Evolutionary conservation across 2,329 filamentous ascomycete species (phyloP), one percentile per base, ranked within the genome.

Genomic region (Ceratocystis smalleyi): DNA sequence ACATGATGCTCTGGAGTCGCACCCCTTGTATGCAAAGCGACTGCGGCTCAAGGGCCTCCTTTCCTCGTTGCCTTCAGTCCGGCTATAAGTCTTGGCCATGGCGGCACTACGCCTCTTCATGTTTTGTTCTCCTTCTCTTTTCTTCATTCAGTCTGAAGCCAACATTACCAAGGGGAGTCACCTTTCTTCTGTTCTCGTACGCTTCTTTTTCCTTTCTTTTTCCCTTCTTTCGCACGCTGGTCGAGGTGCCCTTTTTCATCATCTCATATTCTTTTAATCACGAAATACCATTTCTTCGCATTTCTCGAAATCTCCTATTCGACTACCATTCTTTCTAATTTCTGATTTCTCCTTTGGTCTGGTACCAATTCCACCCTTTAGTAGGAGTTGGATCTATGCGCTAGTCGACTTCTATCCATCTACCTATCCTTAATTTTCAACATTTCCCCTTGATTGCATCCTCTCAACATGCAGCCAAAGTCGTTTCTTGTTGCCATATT

Each of bases 401-500:
- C 67, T 66, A 65, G 64, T 64, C 67, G 59, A 67, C 68, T 67
- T 66, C 68, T 54, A 68, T 67, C 55, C 7, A 8, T 35, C 22
- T 43, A 17, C 15, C 43, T 22, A 61, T 61, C n/a, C 7, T 51
- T 55, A 62, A 63, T 63, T 30, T 63, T 63, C 30, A 32, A 55
- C 8, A n/a, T 32, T 15, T 8, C 43, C 35, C n/a, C 59, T 51
- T 19, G 43, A 35, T 43, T 49, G 32, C 22, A n/a, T 57, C 59
- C 59, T 30, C 64, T 68, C 75, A 79, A 69, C 59, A 83, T 83
- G 81, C 77, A 81, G 71, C 70, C 81, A 71, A 80, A 81, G 72
- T 74, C 74, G 66, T 69, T 79, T 59, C 68, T 81, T 67, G 67
- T 79, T 59, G 75, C 78, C 74, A 75, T 83, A 24, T 67, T 80